Evolutionary conservation across 2,329 filamentous ascomycete species (phyloP), one percentile per base, ranked within the genome.

Genomic region (Cucurbitaria berberidis): DNA sequence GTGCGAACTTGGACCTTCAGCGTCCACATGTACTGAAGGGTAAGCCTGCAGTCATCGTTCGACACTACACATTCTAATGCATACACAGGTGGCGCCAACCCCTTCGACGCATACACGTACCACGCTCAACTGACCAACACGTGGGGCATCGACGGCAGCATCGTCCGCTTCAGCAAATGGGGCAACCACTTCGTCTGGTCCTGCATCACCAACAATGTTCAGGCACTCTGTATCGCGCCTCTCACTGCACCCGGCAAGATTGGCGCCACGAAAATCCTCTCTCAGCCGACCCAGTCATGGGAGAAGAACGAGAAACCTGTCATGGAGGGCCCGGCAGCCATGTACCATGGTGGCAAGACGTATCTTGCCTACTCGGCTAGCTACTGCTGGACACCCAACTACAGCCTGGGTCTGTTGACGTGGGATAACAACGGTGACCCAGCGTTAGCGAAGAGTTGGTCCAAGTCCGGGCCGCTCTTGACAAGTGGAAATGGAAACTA

Each of bases 101-200:
- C 83, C 0, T 85, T 80, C 76, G 81, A 83, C 22, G 63, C 69
- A 0, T 86, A 78, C 68, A 76, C 74, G 3, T 85, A 84, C 57
- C 76, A 74, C 8, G 78, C 76, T 6, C 76, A 80, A 51, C 72
- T 84, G 29, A 80, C 73, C 7, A 72, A 63, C 16, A 77, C 78
- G 32, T 69, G 67, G 67, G 70, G 73, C 35, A 81, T 86, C 48
- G 83, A 86, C 62, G 82, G 77, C 10, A 80, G 81, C 0, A 74
- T 84, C 48, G 72, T 85, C 0, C 78, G 80, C 16, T 79, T 83
- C n/a, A 70, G 60, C 26, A 76, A 77, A 35, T 66, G 63, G 62
- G 70, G 73, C 26, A 81, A 82, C 67, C 85, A 84, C 69, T 80
- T 84, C 34, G 76, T 83, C 46, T 84, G 78, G 70, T 85, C 81